phyloP scores from a whole-genome alignment of 106 monocot species.

The Allium fistulosum region DNA sequence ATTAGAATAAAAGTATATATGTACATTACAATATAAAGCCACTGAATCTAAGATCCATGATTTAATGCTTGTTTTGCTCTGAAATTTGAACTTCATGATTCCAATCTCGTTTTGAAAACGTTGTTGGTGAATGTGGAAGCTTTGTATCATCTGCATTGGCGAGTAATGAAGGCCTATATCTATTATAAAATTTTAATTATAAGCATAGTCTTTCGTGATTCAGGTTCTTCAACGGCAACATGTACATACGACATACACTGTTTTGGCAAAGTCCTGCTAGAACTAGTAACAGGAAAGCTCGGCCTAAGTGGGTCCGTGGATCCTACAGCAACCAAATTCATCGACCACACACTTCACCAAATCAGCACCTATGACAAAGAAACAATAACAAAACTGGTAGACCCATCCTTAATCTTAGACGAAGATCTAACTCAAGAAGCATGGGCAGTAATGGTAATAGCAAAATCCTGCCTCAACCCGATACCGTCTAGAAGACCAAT shows the following conservation, averaged over 20 bases:
- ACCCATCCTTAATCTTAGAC: conserved; percentile 51
- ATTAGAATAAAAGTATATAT: too few species aligned
- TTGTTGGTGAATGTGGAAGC: too few species aligned
- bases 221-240: conserved; percentile 30
- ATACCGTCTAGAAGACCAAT: conserved; percentile 48
- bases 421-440: conserved; percentile 63
- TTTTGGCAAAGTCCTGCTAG: conserved; percentile 61
- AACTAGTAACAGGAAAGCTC: conserved; percentile 52
- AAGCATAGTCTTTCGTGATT: not conserved
- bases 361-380: conserved; percentile 50
- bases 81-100: too few species aligned
- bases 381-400: conserved; percentile 35
- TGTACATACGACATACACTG: conserved; percentile 57
- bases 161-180: too few species aligned
- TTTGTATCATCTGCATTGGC: too few species aligned
- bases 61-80: too few species aligned
- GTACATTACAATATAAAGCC: too few species aligned
- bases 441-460: conserved; percentile 52
- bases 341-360: conserved; percentile 24
- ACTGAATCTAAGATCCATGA: too few species aligned
- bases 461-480: conserved; percentile 55
- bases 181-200: too few species aligned
- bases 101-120: too few species aligned
- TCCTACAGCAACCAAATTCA: conserved; percentile 17
- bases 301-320: conserved; percentile 38